These are phyloP conservation scores for Aspergillus bridgeri DNA, from an alignment of 495 filamentous ascomycete species.

Conservation along the genomic window DNA sequence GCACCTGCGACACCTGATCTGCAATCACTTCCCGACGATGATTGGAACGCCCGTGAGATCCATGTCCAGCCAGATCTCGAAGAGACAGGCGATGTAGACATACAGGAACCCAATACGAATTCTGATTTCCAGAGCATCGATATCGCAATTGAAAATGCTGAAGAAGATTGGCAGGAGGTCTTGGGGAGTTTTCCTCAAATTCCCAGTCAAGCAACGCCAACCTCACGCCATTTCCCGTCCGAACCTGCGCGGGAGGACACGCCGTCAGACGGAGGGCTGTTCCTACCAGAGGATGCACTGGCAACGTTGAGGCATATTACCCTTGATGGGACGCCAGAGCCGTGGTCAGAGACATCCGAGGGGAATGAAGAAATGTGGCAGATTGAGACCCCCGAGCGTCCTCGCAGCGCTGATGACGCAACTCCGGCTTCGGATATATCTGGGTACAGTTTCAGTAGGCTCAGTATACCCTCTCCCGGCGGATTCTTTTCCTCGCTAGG, in stretches of 20 bases:
- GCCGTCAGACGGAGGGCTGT: slow-evolving; percentile 61
- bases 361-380: slow-evolving; percentile 50
- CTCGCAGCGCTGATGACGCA: slow-evolving; percentile 40
- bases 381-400: slow-evolving; percentile 27
- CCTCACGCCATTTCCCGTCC: slow-evolving; percentile 20
- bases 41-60: slow-evolving; percentile 37
- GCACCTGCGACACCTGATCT: slow-evolving; percentile 78
- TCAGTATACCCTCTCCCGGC: slow-evolving; percentile 85
- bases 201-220: slow-evolving; percentile 21
- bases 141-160: slow-evolving; percentile 32
- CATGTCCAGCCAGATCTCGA: slow-evolving; percentile 30
- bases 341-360: slow-evolving; percentile 45
- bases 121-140: slow-evolving; percentile 30
- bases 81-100: slow-evolving; percentile 5
- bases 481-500: slow-evolving; percentile 86
- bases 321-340: slow-evolving; percentile 46
- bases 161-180: slow-evolving; percentile 40
- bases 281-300: slow-evolving; percentile 72
- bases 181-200: slow-evolving; percentile 38
- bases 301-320: slow-evolving; percentile 75
- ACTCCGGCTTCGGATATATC: slow-evolving; percentile 49
- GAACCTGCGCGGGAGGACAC: slow-evolving; percentile 30
- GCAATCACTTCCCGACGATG: slow-evolving; percentile 51
- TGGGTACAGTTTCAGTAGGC: slow-evolving; percentile 57
- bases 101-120: slow-evolving; percentile 5